Evolutionary conservation across 164 flowering plant species (phyloP).

Genomic region (Chimonanthus praecox): DNA sequence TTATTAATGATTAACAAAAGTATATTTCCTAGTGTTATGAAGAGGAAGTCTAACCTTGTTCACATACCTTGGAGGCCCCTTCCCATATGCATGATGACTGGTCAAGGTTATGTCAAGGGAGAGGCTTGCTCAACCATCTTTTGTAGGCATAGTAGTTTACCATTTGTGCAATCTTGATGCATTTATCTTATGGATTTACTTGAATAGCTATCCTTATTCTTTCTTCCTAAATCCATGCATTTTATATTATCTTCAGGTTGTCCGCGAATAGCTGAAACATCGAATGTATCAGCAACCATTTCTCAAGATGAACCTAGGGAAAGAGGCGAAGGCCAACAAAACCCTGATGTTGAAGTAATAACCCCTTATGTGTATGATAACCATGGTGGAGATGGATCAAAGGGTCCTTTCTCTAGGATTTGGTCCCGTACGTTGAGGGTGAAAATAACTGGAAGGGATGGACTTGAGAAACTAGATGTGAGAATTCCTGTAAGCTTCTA

Average conservation of each 20-base stretch:
- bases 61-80: neutral
- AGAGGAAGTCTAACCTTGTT: neutral
- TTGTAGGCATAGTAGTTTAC: neutral
- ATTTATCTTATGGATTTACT: neutral
- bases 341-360: slow-evolving; percentile 65
- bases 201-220: neutral
- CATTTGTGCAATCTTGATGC: neutral
- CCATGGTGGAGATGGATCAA: slow-evolving; percentile 45
- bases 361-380: slow-evolving; percentile 52
- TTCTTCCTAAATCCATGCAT: slow-evolving; percentile 4
- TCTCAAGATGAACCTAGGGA: slow-evolving; percentile 32
- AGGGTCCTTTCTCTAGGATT: slow-evolving; percentile 50
- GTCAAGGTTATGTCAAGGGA: neutral
- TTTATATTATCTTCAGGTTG: slow-evolving; percentile 18
- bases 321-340: slow-evolving; percentile 34
- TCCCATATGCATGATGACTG: neutral
- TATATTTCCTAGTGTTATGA: neutral
- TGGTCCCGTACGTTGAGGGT: slow-evolving; percentile 85
- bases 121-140: neutral
- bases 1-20: neutral
- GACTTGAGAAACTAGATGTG: slow-evolving; percentile 85
- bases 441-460: slow-evolving; percentile 85
- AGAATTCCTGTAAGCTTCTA: slow-evolving; percentile 74
- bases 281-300: slow-evolving; percentile 20
- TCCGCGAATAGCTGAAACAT: slow-evolving; percentile 38